These are phyloP conservation scores for Chalciporus sphaerocephalus DNA, from an alignment of 768 basidiomycete genomes.

Conservation along the genomic window DNA sequence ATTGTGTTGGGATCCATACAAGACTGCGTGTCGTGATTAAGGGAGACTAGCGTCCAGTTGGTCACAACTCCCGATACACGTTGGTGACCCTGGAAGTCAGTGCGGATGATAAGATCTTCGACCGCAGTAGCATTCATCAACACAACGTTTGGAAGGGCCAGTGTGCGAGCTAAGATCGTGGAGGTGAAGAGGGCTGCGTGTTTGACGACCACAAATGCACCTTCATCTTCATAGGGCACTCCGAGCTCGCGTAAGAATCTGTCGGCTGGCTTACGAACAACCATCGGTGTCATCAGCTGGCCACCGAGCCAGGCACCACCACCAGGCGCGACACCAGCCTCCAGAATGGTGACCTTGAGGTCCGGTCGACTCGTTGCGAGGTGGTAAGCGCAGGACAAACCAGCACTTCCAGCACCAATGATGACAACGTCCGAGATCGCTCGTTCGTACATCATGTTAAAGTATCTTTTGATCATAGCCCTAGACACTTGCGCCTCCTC, in stretches of 20 bases:
- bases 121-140: conserved; percentile 77
- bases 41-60: conserved; percentile 49
- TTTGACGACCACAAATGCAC: conserved; percentile 72
- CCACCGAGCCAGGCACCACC: conserved; percentile 78
- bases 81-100: conserved; percentile 41
- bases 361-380: conserved; percentile 66
- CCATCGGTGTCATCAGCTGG: conserved; percentile 79
- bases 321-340: conserved; percentile 76
- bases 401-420: conserved; percentile 67
- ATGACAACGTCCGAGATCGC: conserved; percentile 76
- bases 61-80: conserved; percentile 52
- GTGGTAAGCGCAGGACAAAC: conserved; percentile 70
- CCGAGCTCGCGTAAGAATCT: conserved; percentile 65
- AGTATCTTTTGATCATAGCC: conserved; percentile 79
- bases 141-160: conserved; percentile 66
- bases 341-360: conserved; percentile 60
- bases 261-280: conserved; percentile 75
- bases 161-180: conserved; percentile 65
- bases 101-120: conserved; percentile 72
- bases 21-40: conserved; percentile 71
- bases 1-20: conserved; percentile 80
- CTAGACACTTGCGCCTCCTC: conserved; percentile 72
- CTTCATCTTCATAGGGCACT: conserved; percentile 75
- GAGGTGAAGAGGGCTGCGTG: conserved; percentile 81
- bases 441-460: conserved; percentile 67